phyloP scores from a whole-genome alignment of 108 stramenopile genomes.

The Nannochloropsis salina region DNA sequence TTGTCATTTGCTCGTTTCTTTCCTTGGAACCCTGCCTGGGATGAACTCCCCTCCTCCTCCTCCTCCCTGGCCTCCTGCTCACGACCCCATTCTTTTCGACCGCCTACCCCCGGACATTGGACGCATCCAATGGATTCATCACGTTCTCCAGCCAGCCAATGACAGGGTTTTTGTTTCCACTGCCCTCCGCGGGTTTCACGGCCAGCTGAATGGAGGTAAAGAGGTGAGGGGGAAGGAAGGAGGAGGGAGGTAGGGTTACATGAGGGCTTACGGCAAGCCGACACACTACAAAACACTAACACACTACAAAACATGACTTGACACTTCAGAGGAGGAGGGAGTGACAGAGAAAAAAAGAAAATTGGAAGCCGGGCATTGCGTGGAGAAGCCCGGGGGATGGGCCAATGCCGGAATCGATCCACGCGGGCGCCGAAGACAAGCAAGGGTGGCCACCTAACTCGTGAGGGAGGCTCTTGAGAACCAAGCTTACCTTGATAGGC shows the following conservation, averaged over 20 bases:
- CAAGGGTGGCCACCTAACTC: too few species aligned
- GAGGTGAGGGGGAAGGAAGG: background rate
- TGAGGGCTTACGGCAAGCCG: background rate
- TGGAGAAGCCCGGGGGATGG: too few species aligned
- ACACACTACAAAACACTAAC: too few species aligned
- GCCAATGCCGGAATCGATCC: too few species aligned
- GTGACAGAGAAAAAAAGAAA: too few species aligned
- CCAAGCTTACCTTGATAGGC: background rate
- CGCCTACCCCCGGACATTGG: background rate
- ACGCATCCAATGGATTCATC: background rate
- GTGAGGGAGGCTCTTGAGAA: too few species aligned
- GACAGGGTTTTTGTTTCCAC: background rate
- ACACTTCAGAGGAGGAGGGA: too few species aligned
- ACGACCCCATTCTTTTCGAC: background rate
- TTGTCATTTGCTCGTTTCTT: background rate
- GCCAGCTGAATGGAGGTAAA: background rate
- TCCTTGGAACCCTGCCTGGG: background rate
- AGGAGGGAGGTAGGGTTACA: background rate
- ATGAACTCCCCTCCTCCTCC: background rate
- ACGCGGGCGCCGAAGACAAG: too few species aligned
- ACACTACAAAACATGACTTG: too few species aligned
- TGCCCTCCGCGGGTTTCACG: slow-evolving; percentile 6
- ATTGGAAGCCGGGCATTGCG: too few species aligned
- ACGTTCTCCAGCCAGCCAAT: slow-evolving; percentile 1
- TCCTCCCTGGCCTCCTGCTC: background rate